phyloP scores from a whole-genome alignment of 371 early-diverging fungal species.

The Mortierella sp. region DNA sequence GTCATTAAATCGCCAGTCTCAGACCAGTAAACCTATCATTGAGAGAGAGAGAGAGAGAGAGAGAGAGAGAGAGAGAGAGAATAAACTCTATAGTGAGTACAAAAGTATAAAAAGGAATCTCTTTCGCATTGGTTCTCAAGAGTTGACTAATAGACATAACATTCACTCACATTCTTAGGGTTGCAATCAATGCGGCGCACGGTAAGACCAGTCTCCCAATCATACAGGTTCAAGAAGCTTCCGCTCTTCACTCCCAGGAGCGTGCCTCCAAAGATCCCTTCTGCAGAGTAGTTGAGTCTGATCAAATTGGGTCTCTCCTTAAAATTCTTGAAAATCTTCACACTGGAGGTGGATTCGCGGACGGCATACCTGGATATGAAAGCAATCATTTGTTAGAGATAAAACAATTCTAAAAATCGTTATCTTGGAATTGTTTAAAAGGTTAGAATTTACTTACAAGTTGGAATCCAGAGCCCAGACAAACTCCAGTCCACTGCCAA shows the following conservation, averaged over 20 bases:
- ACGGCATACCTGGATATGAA: conserved; percentile 82
- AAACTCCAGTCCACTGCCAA: conserved; percentile 95
- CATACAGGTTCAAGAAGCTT: conserved; percentile 92
- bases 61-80: too few species aligned
- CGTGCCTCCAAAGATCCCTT: conserved; percentile 95
- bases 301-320: conserved; percentile 85
- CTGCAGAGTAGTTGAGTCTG: conserved; percentile 83
- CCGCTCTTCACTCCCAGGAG: conserved; percentile 90
- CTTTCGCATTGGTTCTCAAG: background rate
- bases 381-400: background rate
- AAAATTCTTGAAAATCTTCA: conserved; percentile 93
- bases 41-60: too few species aligned
- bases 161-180: conserved; percentile 75
- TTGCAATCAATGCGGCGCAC: conserved; percentile 96
- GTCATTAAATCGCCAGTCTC: conserved; percentile 93
- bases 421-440: background rate
- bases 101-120: background rate
- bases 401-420: too few species aligned
- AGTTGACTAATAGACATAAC: background rate
- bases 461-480: conserved; percentile 97
- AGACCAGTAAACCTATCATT: conserved; percentile 84
- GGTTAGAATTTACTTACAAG: conserved; percentile 62
- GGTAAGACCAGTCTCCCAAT: conserved; percentile 94
- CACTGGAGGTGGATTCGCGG: conserved; percentile 88
- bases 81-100: background rate